A percentile compares a stretch with the other conserved stretches of the same genome.
phyloP scores from a whole-genome alignment of 306 rosid species.

The Carpinus fangiana region DNA sequence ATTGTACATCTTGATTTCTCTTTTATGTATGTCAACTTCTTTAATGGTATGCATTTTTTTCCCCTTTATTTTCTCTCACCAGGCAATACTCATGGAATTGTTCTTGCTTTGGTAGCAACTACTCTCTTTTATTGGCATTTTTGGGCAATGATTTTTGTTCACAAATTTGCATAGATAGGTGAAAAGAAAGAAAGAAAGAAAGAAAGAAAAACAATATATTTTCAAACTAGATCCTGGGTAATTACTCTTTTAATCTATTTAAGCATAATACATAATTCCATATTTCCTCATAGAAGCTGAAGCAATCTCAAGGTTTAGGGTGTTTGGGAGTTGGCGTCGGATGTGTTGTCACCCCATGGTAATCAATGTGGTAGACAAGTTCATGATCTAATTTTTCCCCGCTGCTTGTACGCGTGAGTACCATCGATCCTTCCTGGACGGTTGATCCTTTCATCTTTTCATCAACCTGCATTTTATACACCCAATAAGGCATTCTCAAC shows the following conservation, averaged over 20 bases:
- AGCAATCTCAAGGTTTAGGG: constrained; percentile 55
- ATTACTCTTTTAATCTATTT: constrained; percentile 32
- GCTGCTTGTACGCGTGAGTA: constrained; percentile 33
- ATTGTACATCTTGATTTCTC: constrained; percentile 39
- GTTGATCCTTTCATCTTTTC: constrained; percentile 32
- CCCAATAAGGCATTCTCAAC: neutral
- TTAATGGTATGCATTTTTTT: neutral
- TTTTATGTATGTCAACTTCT: neutral
- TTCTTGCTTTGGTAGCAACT: too few relatives aligned
- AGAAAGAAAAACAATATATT: too few relatives aligned
- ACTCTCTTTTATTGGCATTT: too few relatives aligned
- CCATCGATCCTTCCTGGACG: constrained; percentile 38
- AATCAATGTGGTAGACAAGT: constrained; percentile 73
- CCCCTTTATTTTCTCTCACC: neutral
- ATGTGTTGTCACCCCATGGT: constrained; percentile 91
- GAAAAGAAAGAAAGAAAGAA: neutral
- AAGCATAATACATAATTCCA: constrained; percentile 37
- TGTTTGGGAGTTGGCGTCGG: constrained; percentile 81
- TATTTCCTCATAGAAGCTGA: constrained; percentile 27
- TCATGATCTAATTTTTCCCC: constrained; percentile 36
- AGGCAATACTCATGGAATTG: neutral
- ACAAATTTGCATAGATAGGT: neutral
- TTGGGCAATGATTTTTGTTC: neutral
- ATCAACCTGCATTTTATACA: constrained; percentile 52
- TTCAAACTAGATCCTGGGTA: neutral